These are phyloP conservation scores for Starmerella riodocensis DNA, from an alignment of 805 yeast species.

Conservation along the genomic window DNA sequence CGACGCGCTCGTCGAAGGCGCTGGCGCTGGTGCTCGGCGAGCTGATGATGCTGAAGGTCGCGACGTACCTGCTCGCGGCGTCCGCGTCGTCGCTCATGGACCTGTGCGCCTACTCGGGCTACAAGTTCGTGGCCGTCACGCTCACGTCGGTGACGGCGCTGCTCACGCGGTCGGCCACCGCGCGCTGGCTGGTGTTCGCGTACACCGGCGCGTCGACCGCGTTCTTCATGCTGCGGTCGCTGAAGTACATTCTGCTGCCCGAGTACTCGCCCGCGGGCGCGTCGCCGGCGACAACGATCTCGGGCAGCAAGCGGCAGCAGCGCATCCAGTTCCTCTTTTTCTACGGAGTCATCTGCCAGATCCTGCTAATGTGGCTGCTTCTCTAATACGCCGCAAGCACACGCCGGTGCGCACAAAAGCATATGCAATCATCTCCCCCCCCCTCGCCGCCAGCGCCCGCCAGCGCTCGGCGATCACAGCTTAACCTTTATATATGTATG, in stretches of 20 bases:
- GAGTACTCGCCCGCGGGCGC: slow-evolving; percentile 39
- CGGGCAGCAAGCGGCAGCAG: slow-evolving; percentile 51
- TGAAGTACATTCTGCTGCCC: slow-evolving; percentile 56
- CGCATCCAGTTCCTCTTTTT: slow-evolving; percentile 78
- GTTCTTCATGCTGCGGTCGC: slow-evolving; percentile 37
- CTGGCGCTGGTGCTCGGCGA: slow-evolving; percentile 72
- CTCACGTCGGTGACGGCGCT: slow-evolving; percentile 27
- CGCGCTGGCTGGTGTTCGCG: slow-evolving; percentile 40
- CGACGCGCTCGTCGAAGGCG: slow-evolving; percentile 74
- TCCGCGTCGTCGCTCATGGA: slow-evolving; percentile 59
- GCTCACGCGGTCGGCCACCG: slow-evolving; percentile 25
- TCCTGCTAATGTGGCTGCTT: slow-evolving; percentile 62
- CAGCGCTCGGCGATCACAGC: too few relatives aligned
- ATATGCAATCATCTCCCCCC: too few relatives aligned
- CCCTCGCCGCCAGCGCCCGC: too few relatives aligned
- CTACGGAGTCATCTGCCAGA: slow-evolving; percentile 73
- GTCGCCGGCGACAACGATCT: slow-evolving; percentile 34
- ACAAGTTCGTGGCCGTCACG: slow-evolving; percentile 68
- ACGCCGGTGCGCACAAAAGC: too few relatives aligned
- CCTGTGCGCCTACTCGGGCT: slow-evolving; percentile 78
- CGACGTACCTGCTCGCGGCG: slow-evolving; percentile 66
- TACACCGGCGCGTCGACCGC: slow-evolving; percentile 46
- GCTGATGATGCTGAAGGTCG: slow-evolving; percentile 59
- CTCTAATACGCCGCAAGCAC: slow-evolving; percentile 16
- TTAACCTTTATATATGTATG: neutral